Percentiles rank a stretch among this genome's conserved stretches.
Conservation (phyloP, 345 rosid genomes). For the Lepidium africanum region DNA sequence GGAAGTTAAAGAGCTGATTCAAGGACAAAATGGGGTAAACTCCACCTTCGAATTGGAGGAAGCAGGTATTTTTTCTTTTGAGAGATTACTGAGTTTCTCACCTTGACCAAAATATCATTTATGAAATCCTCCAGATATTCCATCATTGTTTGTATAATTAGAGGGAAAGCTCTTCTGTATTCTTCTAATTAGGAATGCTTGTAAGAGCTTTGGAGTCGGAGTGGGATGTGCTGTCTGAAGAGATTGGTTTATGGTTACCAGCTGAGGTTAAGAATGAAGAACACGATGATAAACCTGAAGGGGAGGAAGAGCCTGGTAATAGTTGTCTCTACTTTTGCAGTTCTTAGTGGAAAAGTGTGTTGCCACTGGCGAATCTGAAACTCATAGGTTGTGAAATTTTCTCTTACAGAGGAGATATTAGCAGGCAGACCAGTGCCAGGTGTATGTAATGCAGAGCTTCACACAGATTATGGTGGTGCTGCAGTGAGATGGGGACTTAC, state of each 20-base stretch:
- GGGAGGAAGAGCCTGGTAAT: constrained; percentile 65
- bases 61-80: constrained; percentile 47
- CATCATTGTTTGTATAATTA: neutral
- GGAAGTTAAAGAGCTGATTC: constrained; percentile 50
- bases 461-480: constrained; percentile 79
- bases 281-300: constrained; percentile 87
- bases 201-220: constrained; percentile 67
- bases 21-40: constrained; percentile 35
- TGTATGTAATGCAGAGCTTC: constrained; percentile 78
- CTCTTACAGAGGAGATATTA: constrained; percentile 57
- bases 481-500: constrained; percentile 99
- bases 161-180: neutral
- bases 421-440: constrained; percentile 83
- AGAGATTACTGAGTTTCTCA: neutral
- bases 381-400: constrained; percentile 5
- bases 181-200: constrained; percentile 42
- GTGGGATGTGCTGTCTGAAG: constrained; percentile 74
- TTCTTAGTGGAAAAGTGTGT: neutral
- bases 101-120: neutral
- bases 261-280: constrained; percentile 51
- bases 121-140: neutral
- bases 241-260: constrained; percentile 90
- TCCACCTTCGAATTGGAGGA: constrained; percentile 54
- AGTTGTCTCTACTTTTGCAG: neutral
- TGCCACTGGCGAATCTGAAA: neutral